Evolutionary conservation across 441 rosid genomes (phyloP).

Genomic region (Adansonia rubrostipa): DNA sequence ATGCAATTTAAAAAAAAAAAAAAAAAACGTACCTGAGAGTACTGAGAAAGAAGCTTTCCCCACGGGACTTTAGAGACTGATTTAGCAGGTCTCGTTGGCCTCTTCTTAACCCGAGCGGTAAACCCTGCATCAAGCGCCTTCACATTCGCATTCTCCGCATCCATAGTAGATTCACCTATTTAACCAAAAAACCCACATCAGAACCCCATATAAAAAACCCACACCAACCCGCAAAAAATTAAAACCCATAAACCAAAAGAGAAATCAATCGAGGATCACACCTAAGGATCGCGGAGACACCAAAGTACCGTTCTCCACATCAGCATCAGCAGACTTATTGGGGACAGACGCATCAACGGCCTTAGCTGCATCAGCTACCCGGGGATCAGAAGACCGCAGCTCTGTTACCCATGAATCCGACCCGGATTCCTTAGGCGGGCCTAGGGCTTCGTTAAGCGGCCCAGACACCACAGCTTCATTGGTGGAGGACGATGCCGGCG

Average conservation of each 20-base stretch:
- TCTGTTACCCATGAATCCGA: constrained; percentile 59
- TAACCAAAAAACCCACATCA: constrained; percentile 19
- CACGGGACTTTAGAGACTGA: constrained; percentile 63
- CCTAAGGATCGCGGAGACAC: constrained; percentile 61
- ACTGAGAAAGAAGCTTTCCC: constrained; percentile 94
- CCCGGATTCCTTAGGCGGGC: constrained; percentile 59
- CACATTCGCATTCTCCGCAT: constrained; percentile 48
- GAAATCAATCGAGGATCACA: constrained; percentile 38
- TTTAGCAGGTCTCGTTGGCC: constrained; percentile 47
- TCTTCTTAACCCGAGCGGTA: constrained; percentile 54
- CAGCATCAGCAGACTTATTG: constrained; percentile 57
- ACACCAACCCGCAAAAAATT: constrained; percentile 10
- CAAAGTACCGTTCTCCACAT: constrained; percentile 52
- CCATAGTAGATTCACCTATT: constrained; percentile 53
- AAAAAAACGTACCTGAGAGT: constrained; percentile 58
- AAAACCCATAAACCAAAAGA: constrained; percentile 7
- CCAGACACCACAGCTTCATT: constrained; percentile 41
- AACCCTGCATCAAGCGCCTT: constrained; percentile 42
- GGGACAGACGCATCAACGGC: constrained; percentile 42
- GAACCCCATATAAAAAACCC: constrained; percentile 23
- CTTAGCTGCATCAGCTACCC: constrained; percentile 47
- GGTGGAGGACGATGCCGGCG: constrained; percentile 56
- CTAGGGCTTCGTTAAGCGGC: constrained; percentile 46
- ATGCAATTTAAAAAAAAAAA: constrained; percentile 19
- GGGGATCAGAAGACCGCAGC: constrained; percentile 73